These are phyloP conservation scores for Puccinia hordei DNA, from an alignment of 1,284 basidiomycete species.

Conservation along the genomic window DNA sequence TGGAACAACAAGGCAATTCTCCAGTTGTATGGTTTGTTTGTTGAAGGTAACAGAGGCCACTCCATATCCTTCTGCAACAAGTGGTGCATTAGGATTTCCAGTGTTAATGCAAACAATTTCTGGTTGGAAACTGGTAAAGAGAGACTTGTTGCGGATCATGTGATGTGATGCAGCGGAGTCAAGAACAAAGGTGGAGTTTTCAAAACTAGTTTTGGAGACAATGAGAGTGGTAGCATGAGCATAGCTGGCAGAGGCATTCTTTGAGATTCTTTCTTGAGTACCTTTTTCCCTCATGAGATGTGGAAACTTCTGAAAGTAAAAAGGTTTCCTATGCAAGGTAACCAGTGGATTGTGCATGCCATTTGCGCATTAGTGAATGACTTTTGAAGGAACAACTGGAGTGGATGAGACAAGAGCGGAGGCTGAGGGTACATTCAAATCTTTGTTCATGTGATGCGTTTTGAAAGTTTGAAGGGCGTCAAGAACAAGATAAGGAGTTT, in stretches of 20 bases:
- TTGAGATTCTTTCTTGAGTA: no score
- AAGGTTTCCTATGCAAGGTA: neutral
- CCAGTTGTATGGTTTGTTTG: neutral
- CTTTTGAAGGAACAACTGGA: neutral
- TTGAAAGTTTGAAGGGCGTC: neutral
- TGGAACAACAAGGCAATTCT: neutral
- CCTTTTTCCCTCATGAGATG: neutral
- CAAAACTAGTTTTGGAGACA: no score
- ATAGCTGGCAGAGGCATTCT: neutral
- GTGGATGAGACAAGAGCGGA: neutral
- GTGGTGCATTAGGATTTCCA: neutral
- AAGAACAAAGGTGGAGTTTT: neutral
- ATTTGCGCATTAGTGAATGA: neutral
- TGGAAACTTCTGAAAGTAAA: neutral
- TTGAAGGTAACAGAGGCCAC: neutral
- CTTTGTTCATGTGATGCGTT: neutral
- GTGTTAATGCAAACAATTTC: neutral
- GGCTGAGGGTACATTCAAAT: neutral
- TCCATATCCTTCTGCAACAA: neutral
- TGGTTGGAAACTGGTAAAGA: neutral
- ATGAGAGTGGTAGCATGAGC: neutral
- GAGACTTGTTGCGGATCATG: neutral
- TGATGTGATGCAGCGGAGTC: slow-evolving; percentile 13
- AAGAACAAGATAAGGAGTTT: neutral
- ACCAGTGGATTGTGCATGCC: neutral